These are phyloP conservation scores for Polyplosphaeria fusca DNA, from an alignment of 495 filamentous ascomycete genomes.

Conservation along the genomic window DNA sequence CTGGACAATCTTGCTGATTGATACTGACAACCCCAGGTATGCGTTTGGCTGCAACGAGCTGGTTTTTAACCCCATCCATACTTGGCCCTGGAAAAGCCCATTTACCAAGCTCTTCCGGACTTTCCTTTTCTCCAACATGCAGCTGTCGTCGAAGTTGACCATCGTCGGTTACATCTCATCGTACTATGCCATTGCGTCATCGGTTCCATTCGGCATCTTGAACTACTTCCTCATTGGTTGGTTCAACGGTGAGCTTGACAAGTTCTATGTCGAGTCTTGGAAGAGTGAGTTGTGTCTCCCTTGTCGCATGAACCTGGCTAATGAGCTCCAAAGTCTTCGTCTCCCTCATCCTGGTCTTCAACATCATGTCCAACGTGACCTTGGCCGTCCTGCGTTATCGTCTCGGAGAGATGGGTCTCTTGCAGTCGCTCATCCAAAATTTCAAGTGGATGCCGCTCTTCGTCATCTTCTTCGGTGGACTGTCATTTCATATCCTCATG, in stretches of 20 bases:
- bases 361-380: constrained; percentile 63
- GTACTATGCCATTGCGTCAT: constrained; percentile 44
- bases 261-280: constrained; percentile 63
- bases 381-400: constrained; percentile 66
- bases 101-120: constrained; percentile 33
- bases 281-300: constrained; percentile 11
- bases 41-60: constrained; percentile 77
- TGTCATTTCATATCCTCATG: constrained; percentile 66
- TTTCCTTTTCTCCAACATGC: constrained; percentile 34
- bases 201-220: constrained; percentile 38
- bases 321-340: constrained; percentile 74
- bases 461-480: constrained; percentile 66
- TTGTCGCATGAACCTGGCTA: not conserved
- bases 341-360: constrained; percentile 68
- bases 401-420: constrained; percentile 54
- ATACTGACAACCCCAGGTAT: constrained; percentile 42
- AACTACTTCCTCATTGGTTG: constrained; percentile 53
- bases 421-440: constrained; percentile 56
- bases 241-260: constrained; percentile 70
- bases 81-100: constrained; percentile 27
- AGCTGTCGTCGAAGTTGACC: constrained; percentile 35
- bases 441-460: constrained; percentile 71
- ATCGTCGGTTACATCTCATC: constrained; percentile 38
- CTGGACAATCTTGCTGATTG: not conserved
- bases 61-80: constrained; percentile 63